Conservation (phyloP, 1,139 yeast species). For the Keqinozyma sinolaborantium region DNA sequence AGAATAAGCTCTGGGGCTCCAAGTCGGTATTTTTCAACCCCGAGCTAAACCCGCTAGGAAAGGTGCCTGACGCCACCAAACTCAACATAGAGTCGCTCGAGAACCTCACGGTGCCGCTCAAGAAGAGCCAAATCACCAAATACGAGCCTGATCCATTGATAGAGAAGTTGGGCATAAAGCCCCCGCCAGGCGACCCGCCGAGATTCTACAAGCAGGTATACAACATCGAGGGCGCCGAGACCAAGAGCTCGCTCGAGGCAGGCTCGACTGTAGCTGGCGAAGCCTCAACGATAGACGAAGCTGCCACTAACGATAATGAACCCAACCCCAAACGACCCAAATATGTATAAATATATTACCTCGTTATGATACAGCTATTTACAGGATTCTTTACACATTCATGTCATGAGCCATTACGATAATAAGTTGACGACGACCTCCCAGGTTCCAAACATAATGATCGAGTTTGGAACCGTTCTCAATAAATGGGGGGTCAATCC, state of each 20-base stretch:
- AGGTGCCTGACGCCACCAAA: conserved; percentile 24
- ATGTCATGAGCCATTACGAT: conserved; percentile 26
- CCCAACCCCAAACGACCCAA: too few relatives aligned
- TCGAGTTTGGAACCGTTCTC: conserved; percentile 96
- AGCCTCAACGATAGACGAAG: conserved; percentile 1
- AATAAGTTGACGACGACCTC: conserved; percentile 78
- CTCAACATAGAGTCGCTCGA: conserved; percentile 13
- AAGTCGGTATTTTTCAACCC: conserved; percentile 43
- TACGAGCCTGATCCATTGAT: conserved; percentile 28
- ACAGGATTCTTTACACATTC: neutral
- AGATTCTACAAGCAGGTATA: conserved; percentile 36
- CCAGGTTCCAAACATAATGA: conserved; percentile 99
- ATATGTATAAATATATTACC: too few relatives aligned
- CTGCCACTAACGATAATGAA: too few relatives aligned
- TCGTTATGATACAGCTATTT: neutral
- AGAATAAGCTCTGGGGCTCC: conserved; percentile 31
- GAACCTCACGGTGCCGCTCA: conserved; percentile 26
- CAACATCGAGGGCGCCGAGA: conserved; percentile 18
- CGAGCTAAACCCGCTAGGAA: conserved; percentile 45
- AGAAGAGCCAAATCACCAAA: conserved; percentile 5
- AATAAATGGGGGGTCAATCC: conserved; percentile 95
- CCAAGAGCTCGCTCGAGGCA: conserved; percentile 1
- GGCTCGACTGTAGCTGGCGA: neutral
- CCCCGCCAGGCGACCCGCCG: conserved; percentile 40
- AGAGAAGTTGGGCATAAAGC: conserved; percentile 18